A percentile compares a stretch with the other conserved stretches of the same genome.
These are phyloP conservation scores for Phaffia australis DNA, from an alignment of 768 basidiomycete genomes.

Conservation along the genomic window DNA sequence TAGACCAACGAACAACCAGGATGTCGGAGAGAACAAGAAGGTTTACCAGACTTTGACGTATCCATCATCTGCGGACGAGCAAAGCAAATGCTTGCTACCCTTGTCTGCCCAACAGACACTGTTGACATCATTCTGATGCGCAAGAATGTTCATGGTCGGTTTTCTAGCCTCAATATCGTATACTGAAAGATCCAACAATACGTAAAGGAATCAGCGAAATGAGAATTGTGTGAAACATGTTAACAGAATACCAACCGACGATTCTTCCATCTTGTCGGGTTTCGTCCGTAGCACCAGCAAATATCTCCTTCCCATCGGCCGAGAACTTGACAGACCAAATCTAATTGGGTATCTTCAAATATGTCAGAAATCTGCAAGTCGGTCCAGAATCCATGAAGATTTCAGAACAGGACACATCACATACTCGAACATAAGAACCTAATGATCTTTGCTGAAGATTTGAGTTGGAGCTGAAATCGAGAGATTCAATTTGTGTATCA, in stretches of 20 bases:
- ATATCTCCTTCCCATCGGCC: slow-evolving; percentile 86
- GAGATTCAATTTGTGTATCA: slow-evolving; percentile 7
- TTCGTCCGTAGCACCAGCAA: slow-evolving; percentile 64
- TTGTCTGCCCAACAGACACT: slow-evolving; percentile 90
- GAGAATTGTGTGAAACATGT: slow-evolving; percentile 9
- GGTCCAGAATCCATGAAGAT: slow-evolving; percentile 61
- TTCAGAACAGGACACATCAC: slow-evolving; percentile 37
- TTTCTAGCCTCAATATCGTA: slow-evolving; percentile 77
- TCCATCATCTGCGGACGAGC: slow-evolving; percentile 89
- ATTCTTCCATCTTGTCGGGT: slow-evolving; percentile 28
- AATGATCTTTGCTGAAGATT: slow-evolving; percentile 7
- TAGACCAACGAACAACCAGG: background rate
- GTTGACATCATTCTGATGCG: slow-evolving; percentile 84
- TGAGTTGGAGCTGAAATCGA: slow-evolving; percentile 28
- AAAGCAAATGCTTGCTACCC: slow-evolving; percentile 79
- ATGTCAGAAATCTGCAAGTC: slow-evolving; percentile 53
- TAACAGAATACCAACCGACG: slow-evolving; percentile 15
- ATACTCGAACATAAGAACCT: slow-evolving; percentile 7
- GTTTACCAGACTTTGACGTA: slow-evolving; percentile 88
- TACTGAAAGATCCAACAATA: slow-evolving; percentile 45
- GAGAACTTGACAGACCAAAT: slow-evolving; percentile 95
- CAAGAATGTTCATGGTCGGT: slow-evolving; percentile 72
- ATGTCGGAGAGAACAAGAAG: background rate
- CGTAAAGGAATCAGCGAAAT: background rate
- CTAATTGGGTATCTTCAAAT: slow-evolving; percentile 41